Conservation (phyloP, 2,329 filamentous ascomycete species). For the Lanzia echinophila region DNA sequence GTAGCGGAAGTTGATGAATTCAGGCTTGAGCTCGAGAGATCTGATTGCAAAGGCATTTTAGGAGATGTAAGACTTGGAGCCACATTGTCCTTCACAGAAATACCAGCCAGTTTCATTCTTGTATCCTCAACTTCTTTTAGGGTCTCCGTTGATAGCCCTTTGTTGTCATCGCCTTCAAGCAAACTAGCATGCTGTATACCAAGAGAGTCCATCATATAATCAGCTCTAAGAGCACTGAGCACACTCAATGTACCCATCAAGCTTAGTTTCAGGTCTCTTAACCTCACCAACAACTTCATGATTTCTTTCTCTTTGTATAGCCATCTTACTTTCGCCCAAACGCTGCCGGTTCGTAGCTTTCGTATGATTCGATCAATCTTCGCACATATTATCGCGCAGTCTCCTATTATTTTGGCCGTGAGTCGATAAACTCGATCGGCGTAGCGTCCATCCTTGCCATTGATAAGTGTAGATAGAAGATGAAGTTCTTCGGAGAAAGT, state of each 20-base stretch:
- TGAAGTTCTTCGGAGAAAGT: conserved; percentile 14
- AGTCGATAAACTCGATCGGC: conserved; percentile 15
- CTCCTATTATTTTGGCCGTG: conserved; percentile 17
- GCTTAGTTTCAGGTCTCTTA: conserved; percentile 18
- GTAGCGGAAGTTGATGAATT: neutral
- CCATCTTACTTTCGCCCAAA: conserved; percentile 16
- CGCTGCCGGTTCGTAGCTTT: conserved; percentile 11
- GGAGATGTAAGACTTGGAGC: neutral
- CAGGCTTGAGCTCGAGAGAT: neutral
- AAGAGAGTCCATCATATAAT: conserved; percentile 16
- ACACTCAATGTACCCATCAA: conserved; percentile 15
- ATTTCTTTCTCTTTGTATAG: conserved; percentile 20
- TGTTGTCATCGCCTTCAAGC: conserved; percentile 1
- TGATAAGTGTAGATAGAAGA: conserved; percentile 12
- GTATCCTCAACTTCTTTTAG: conserved; percentile 10
- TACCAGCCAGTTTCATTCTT: conserved; percentile 7
- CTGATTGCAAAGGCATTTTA: neutral
- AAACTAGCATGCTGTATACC: conserved; percentile 12
- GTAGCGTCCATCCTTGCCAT: conserved; percentile 13
- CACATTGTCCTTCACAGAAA: neutral
- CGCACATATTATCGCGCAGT: conserved; percentile 17
- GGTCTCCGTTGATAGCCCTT: conserved; percentile 7
- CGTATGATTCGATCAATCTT: conserved; percentile 16
- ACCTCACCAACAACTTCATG: conserved; percentile 14
- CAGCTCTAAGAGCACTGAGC: conserved; percentile 13